Evolutionary conservation across 2,329 filamentous ascomycete species (phyloP).

Genomic region (Monilinia fructigena): DNA sequence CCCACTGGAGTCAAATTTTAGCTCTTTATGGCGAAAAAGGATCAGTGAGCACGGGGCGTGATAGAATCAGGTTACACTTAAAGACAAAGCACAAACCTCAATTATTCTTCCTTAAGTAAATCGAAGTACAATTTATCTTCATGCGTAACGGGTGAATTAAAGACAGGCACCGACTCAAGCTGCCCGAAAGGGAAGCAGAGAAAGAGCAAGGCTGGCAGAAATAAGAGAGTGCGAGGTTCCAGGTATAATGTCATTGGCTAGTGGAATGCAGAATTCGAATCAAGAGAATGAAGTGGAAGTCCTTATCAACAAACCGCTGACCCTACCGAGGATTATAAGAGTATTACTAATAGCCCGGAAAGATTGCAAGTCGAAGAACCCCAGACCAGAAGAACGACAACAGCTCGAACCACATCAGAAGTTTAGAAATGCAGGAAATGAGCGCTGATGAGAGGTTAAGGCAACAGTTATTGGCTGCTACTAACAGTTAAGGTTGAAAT

Average conservation of each 20-base stretch:
- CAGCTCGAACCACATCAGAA: constrained; percentile 2
- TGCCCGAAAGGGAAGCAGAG: constrained; percentile 64
- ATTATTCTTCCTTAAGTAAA: constrained; percentile 88
- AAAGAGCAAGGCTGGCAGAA: constrained; percentile 57
- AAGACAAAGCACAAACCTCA: constrained; percentile 87
- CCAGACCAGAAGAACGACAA: constrained; percentile 5
- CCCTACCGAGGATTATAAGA: constrained; percentile 15
- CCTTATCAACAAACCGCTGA: constrained; percentile 13
- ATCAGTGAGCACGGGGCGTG: constrained; percentile 79
- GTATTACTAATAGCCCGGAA: constrained; percentile 22
- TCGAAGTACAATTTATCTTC: constrained; percentile 84
- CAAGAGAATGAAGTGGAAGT: constrained; percentile 14
- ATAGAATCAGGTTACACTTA: constrained; percentile 86
- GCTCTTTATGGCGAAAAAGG: constrained; percentile 79
- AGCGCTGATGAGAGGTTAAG: constrained; percentile 22
- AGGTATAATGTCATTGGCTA: constrained; percentile 58
- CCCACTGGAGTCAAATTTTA: constrained; percentile 91
- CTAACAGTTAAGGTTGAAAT: neutral
- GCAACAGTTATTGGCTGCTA: constrained; percentile 18
- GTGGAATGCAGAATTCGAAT: constrained; percentile 43
- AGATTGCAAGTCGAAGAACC: constrained; percentile 29
- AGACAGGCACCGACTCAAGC: constrained; percentile 79
- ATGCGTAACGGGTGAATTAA: constrained; percentile 84
- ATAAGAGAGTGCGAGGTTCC: constrained; percentile 60
- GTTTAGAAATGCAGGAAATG: constrained; percentile 19